Conservation (phyloP, 1,284 basidiomycete species). For the Inonotus hispidus region DNA sequence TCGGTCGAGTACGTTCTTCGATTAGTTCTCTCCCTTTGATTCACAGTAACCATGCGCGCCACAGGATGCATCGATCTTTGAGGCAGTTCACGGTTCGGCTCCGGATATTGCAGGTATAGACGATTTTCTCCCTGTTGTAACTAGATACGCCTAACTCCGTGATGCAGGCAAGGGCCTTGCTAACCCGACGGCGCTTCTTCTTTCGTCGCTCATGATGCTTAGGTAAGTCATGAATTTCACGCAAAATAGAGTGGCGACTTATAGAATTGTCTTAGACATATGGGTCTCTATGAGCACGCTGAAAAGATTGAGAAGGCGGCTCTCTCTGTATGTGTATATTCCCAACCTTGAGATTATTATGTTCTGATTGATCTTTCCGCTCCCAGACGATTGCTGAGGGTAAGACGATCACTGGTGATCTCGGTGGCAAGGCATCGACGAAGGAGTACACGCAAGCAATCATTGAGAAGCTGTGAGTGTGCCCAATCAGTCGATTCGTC, state of each 20-base stretch:
- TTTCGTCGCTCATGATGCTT: conserved; percentile 97
- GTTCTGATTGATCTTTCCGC: background rate
- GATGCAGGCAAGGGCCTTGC: conserved; percentile 87
- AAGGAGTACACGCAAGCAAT: conserved; percentile 86
- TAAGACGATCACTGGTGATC: conserved; percentile 86
- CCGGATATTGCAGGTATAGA: conserved; percentile 75
- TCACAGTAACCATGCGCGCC: conserved; percentile 16
- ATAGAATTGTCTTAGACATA: conserved; percentile 60
- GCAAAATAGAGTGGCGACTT: conserved; percentile 24
- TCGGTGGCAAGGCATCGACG: conserved; percentile 88
- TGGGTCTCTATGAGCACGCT: conserved; percentile 86
- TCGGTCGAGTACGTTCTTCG: conserved; percentile 62
- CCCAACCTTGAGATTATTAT: background rate
- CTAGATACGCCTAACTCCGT: conserved; percentile 19
- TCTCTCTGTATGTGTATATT: conserved; percentile 55
- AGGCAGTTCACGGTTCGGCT: conserved; percentile 97
- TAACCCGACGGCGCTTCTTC: conserved; percentile 94
- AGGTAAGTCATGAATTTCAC: conserved; percentile 44
- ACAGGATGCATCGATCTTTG: conserved; percentile 97
- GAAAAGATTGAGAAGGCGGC: conserved; percentile 90
- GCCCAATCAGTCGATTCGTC: background rate
- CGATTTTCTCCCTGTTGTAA: background rate
- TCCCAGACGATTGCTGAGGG: conserved; percentile 90
- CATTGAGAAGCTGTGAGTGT: conserved; percentile 56
- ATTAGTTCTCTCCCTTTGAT: background rate